Conservation (phyloP, 2,329 filamentous ascomycete genomes). For the Beauveria scarabaeidicola region DNA sequence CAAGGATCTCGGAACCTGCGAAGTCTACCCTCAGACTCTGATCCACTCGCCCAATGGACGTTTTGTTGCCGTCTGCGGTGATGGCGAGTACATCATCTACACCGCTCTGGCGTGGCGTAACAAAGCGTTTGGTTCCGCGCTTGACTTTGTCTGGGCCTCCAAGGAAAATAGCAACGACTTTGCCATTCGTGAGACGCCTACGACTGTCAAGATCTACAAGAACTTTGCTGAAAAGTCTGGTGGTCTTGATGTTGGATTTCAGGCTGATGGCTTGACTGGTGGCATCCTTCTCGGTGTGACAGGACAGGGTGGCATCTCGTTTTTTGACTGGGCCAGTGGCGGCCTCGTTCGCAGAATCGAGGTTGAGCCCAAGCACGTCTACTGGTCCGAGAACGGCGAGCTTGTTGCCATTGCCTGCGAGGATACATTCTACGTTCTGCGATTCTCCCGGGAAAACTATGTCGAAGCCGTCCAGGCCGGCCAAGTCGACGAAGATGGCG, state of each 20-base stretch:
- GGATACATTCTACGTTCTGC: constrained; percentile 87
- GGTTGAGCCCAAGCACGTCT: constrained; percentile 66
- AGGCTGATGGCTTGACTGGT: constrained; percentile 82
- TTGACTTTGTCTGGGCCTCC: constrained; percentile 95
- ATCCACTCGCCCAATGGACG: constrained; percentile 93
- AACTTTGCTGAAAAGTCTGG: constrained; percentile 91
- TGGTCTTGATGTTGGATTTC: constrained; percentile 88
- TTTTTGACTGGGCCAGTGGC: constrained; percentile 94
- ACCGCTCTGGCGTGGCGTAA: constrained; percentile 94
- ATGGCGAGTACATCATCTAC: constrained; percentile 98
- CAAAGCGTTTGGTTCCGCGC: constrained; percentile 89
- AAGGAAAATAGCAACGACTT: constrained; percentile 99
- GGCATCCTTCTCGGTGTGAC: constrained; percentile 89
- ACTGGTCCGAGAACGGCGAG: constrained; percentile 97
- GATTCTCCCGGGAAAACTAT: constrained; percentile 86
- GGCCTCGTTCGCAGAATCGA: constrained; percentile 88
- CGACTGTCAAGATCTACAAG: constrained; percentile 93
- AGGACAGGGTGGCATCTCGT: constrained; percentile 86
- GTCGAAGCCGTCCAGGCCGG: constrained; percentile 74
- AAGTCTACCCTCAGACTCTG: constrained; percentile 92
- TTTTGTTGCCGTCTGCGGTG: constrained; percentile 74
- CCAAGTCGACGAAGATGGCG: constrained; percentile 79
- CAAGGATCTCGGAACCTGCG: constrained; percentile 92
- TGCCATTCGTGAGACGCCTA: constrained; percentile 88
- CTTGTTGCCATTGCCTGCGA: constrained; percentile 88